These are phyloP conservation scores for Thalassiosira pacifica DNA, from an alignment of 352 stramenopile species.

Conservation along the genomic window DNA sequence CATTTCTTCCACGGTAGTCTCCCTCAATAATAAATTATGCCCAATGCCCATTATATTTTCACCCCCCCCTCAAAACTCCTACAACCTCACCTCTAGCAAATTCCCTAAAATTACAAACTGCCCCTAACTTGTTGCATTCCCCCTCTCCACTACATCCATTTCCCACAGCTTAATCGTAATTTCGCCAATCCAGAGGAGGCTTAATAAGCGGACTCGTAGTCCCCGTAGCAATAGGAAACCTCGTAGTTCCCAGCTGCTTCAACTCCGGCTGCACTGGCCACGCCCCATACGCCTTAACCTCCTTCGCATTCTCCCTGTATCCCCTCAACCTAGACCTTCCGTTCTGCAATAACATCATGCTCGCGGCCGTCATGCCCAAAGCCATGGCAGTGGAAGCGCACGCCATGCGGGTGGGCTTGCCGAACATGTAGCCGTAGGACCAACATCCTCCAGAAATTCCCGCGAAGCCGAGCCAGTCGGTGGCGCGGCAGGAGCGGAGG, in stretches of 20 bases:
- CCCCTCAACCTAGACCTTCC: conserved; percentile 71
- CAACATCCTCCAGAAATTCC: conserved; percentile 69
- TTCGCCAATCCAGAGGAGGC: conserved; percentile 71
- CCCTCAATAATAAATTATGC: too few relatives aligned
- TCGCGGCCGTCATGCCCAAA: conserved; percentile 78
- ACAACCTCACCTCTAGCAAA: too few relatives aligned
- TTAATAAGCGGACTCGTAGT: conserved; percentile 40
- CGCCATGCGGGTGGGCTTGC: conserved; percentile 76
- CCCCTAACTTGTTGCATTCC: too few relatives aligned
- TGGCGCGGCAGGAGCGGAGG: conserved; percentile 48
- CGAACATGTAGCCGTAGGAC: conserved; percentile 83
- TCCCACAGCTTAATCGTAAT: conserved; percentile 79
- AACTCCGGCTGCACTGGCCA: conserved; percentile 54
- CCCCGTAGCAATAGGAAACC: conserved; percentile 67
- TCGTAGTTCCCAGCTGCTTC: conserved; percentile 22
- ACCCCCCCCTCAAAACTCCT: too few relatives aligned
- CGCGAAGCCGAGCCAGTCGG: conserved; percentile 66
- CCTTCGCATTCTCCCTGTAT: conserved; percentile 78
- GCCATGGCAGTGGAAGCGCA: conserved; percentile 73
- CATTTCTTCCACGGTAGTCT: too few relatives aligned
- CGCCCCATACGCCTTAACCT: conserved; percentile 76
- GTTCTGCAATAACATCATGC: conserved; percentile 78
- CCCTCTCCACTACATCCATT: too few relatives aligned
- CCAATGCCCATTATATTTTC: too few relatives aligned
- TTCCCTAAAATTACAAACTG: too few relatives aligned